Evolutionary conservation across 257 asterid genomes (phyloP).

Genomic region (Solanum chmielewskii): DNA sequence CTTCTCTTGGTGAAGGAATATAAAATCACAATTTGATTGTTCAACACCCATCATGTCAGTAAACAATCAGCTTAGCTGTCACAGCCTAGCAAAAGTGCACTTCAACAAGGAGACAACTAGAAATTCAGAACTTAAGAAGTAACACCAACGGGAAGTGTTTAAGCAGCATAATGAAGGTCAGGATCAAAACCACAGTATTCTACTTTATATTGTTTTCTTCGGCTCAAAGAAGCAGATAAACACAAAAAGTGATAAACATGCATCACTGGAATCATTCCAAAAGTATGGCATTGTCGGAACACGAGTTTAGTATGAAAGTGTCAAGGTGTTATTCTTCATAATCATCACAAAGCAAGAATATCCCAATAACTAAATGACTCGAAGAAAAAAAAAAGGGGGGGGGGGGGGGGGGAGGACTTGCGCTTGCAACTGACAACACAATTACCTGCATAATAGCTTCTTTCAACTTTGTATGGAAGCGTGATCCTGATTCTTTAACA

Average conservation of each 20-base stretch:
- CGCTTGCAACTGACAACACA: background rate
- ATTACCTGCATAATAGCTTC: conserved; percentile 81
- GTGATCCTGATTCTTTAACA: conserved; percentile 85
- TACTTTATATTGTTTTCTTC: background rate
- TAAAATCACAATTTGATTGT: background rate
- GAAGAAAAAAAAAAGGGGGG: too few species aligned
- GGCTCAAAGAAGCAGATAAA: background rate
- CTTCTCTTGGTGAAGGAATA: background rate
- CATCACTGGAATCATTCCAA: background rate
- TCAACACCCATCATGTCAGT: background rate
- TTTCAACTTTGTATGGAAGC: conserved; percentile 70
- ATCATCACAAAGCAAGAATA: background rate
- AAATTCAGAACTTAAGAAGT: background rate
- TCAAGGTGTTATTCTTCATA: background rate
- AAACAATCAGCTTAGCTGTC: background rate
- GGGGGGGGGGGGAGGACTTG: background rate
- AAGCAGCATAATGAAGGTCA: background rate
- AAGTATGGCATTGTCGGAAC: background rate
- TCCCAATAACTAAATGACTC: background rate
- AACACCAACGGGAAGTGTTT: background rate
- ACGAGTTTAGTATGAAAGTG: background rate
- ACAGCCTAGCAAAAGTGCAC: background rate
- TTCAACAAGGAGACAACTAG: background rate
- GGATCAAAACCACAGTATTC: background rate
- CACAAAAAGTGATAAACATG: background rate